Evolutionary conservation across 352 stramenopile genomes (phyloP), one percentile per base, ranked within the genome.

Genomic region (Phytophthora lateralis): DNA sequence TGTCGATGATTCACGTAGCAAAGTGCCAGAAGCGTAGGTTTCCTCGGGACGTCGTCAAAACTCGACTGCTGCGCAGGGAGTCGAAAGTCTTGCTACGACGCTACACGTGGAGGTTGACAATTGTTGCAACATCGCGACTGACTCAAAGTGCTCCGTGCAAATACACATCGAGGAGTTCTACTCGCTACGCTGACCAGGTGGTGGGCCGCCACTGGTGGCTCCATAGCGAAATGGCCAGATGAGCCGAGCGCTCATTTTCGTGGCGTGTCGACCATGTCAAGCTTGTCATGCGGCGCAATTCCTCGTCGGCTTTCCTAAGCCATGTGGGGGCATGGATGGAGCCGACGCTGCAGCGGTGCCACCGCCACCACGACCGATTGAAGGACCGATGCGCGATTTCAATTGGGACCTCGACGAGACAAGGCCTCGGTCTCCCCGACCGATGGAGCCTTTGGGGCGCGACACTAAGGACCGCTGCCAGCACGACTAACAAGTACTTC

Each of bases 81-180:
- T 29, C n/a, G 21, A 30, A 3, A 47, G 41, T 14, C 30, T 30
- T n/a, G 32, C 41, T 1, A 53, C 29, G 18, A 24, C 37, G 21
- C 45, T 27, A 53, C 41, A 29, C 35, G 11, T 21, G 14, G 5
- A 26, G 12, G 51, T 60, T 62, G 58, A 45, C 51, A 62, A 62
- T 62, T 66, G 59, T 66, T 62, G 51, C 58, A 37, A 66, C 24
- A n/a, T 15, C 26, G 20, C 58, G 50, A 66, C 50, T 61, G 58
- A 66, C 32, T 61, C 58, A 54, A 66, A 30, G 15, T 29, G 41
- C 38, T 57, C 35, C 27, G 21, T 54, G 47, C 17, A 27, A 53
- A 29, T 51, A 10, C 39, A 15, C 39, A 17, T 30, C 39, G 29
- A 50, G 41, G 20, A 46, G 53, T 30, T 59, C 30, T 45, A 20